Conservation (phyloP, 169 alveolate species). For the Eimeria falciformis region DNA sequence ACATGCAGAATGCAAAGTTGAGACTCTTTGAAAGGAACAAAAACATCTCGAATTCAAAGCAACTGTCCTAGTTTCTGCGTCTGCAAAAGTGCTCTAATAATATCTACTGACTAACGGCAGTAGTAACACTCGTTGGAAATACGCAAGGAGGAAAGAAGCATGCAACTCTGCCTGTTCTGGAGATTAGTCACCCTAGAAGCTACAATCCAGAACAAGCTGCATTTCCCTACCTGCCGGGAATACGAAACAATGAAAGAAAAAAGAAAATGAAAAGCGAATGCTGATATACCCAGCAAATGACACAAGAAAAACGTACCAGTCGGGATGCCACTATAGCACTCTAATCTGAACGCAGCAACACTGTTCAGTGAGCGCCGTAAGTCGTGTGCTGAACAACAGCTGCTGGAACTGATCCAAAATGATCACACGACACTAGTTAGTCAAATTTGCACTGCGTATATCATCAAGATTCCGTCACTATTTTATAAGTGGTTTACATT, state of each 20-base stretch:
- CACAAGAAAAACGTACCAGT: background rate
- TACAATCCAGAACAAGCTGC: background rate
- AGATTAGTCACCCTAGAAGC: background rate
- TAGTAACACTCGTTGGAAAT: no score
- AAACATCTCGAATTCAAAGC: no score
- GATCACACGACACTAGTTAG: background rate
- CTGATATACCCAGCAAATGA: background rate
- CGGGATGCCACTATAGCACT: background rate
- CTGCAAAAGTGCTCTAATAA: no score
- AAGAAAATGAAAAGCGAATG: background rate
- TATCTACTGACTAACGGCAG: no score
- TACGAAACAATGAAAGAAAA: background rate
- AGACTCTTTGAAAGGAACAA: no score
- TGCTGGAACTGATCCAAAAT: background rate
- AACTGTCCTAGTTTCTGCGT: no score
- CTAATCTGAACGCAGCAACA: background rate
- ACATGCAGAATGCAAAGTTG: no score
- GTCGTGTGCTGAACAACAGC: background rate
- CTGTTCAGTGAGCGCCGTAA: background rate
- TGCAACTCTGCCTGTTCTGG: background rate
- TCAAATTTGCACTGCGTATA: background rate
- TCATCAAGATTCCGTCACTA: background rate
- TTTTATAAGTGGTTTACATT: no score
- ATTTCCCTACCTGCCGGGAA: background rate
- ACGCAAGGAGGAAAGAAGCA: background rate